Base-by-base conservation (phyloP, 495 filamentous ascomycete species). In the Lasiosphaeriaceae sp. region DNA sequence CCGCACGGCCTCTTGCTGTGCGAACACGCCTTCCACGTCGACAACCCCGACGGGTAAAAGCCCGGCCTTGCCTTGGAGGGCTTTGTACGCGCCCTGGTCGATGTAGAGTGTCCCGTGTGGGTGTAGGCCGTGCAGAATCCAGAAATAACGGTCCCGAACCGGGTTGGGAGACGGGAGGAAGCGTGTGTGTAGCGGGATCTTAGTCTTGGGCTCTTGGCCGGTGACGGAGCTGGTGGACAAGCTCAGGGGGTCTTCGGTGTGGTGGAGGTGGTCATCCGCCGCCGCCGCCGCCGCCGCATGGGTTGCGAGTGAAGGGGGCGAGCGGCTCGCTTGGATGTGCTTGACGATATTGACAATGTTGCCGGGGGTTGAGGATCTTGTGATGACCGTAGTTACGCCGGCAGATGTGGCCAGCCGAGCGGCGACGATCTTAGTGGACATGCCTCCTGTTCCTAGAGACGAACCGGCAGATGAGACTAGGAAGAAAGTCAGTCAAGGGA, bases 361-460 rank as follows among this genome's bases (percentile, higher is more conserved):
- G n/a, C 90, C 90, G 0, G 94, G 95, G 50, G 84, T 92, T 7
- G 91, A 96, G 57, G 89, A 92, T 50, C 86, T 86, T 2, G 94
- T 96, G 61, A 98, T 97, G 59, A 98, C 80, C 1, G 93, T 96
- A 2, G 91, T 98, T 34, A 97, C 95, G 37, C 94, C 94, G 35
- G 91, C 94, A 51, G 91, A 94, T 35, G 90, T 97, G 48, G 92
- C 94, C 22, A 97, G 86, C 47, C 90, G 86, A 35, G 94, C 94
- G 31, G 94, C 94, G 17, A 96, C 90, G 61, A 98, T 96, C 72
- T 98, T 98, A 48, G 94, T 98, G 50, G 87, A 85, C 94, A 98
- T 98, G 39, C 94, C 94, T 12, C 94, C 94, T n/a, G 95, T 98
- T 31, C 94, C 94, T 12, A 98, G 74, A 14, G 85, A 79, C 5